Conservation (phyloP, 2,329 filamentous ascomycete genomes). For the Fusarium sp. region DNA sequence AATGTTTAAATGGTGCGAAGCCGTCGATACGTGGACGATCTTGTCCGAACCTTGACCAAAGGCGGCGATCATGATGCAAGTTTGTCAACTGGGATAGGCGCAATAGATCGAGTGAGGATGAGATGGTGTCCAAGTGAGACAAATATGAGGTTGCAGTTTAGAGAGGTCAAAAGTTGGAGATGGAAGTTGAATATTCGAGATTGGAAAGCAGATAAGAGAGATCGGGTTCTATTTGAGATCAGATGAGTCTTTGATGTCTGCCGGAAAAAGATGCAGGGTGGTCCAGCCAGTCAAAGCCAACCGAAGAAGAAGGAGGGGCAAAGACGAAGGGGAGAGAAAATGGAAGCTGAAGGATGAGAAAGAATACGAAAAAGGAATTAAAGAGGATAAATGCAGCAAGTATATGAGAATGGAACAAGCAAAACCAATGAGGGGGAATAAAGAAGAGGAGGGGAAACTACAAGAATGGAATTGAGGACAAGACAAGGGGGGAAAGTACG, state of each 20-base stretch:
- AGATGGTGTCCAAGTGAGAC: conserved; percentile 2
- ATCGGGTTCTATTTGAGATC: conserved; percentile 28
- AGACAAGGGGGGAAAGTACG: not conserved
- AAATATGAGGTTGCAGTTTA: not conserved
- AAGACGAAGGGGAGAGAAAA: conserved; percentile 2
- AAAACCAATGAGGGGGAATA: not conserved
- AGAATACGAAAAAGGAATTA: conserved; percentile 1
- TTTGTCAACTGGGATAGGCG: not conserved
- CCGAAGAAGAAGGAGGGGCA: conserved; percentile 33
- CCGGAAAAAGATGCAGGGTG: conserved; percentile 28
- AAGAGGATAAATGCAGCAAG: conserved; percentile 6
- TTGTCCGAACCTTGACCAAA: conserved; percentile 30
- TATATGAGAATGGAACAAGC: not conserved
- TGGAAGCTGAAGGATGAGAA: conserved; percentile 6
- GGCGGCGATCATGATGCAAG: conserved; percentile 27
- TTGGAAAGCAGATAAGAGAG: conserved; percentile 28
- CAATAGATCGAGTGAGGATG: not conserved
- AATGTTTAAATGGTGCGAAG: conserved; percentile 30
- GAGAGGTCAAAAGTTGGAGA: conserved; percentile 3
- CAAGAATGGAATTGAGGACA: conserved; percentile 1
- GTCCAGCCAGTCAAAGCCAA: conserved; percentile 37
- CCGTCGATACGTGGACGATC: conserved; percentile 22
- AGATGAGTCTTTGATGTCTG: conserved; percentile 43
- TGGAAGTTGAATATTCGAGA: conserved; percentile 13
- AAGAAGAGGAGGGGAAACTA: conserved; percentile 3